phyloP scores from a whole-genome alignment of 192 early-diverging fungal genomes.

The Podila clonocystis region DNA sequence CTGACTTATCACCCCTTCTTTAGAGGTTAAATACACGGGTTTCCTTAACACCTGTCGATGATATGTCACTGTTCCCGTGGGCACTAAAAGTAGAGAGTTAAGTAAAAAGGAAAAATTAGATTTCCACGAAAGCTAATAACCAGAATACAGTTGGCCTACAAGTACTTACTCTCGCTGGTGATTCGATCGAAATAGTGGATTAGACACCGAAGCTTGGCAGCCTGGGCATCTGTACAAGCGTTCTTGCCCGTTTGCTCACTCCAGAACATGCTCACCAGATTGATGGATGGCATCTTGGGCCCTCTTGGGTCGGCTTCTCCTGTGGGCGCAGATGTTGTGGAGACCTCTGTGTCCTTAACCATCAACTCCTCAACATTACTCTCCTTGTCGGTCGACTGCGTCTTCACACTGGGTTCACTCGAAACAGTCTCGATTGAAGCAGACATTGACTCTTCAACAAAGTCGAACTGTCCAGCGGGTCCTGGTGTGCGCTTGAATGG shows the following conservation, averaged over 20 bases:
- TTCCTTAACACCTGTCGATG: conserved; percentile 46
- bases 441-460: conserved; percentile 11
- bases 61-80: conserved; percentile 37
- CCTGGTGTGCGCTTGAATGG: conserved; percentile 21
- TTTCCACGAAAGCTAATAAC: not conserved
- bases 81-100: conserved; percentile 9
- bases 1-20: not conserved
- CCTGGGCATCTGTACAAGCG: conserved; percentile 34
- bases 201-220: conserved; percentile 38
- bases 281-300: conserved; percentile 40
- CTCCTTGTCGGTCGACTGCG: not conserved
- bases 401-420: not conserved
- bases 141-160: not conserved
- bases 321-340: not conserved
- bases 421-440: not conserved
- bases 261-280: conserved; percentile 49
- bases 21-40: conserved; percentile 15
- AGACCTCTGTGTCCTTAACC: conserved; percentile 8
- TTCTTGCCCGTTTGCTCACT: conserved; percentile 16
- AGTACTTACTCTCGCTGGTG: conserved; percentile 38
- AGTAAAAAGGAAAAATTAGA: not conserved
- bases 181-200: conserved; percentile 50
- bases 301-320: not conserved
- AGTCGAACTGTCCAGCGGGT: conserved; percentile 35
- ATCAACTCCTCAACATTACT: conserved; percentile 11